These are phyloP conservation scores for Blastosporella zonata DNA, from an alignment of 1,284 basidiomycete species.

Conservation along the genomic window DNA sequence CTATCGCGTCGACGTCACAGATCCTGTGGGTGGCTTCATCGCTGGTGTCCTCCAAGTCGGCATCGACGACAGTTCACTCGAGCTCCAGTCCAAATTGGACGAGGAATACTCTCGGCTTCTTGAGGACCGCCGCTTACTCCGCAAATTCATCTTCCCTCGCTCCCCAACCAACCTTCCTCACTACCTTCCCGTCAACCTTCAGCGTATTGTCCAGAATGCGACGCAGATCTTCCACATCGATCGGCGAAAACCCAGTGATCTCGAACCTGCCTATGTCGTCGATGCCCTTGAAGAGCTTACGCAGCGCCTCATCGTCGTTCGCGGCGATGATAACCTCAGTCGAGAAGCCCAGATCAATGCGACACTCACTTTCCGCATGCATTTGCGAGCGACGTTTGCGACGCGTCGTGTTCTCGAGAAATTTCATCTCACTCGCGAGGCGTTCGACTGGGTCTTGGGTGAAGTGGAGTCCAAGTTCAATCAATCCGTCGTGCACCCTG, in stretches of 20 bases:
- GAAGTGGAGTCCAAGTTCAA: slow-evolving; percentile 97
- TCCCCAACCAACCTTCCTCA: slow-evolving; percentile 71
- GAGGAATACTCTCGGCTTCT: slow-evolving; percentile 81
- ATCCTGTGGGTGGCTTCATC: slow-evolving; percentile 72
- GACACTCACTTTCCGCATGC: slow-evolving; percentile 91
- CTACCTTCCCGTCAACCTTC: slow-evolving; percentile 90
- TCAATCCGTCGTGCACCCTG: slow-evolving; percentile 86
- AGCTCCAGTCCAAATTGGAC: slow-evolving; percentile 88
- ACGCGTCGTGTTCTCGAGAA: slow-evolving; percentile 83
- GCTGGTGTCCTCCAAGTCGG: slow-evolving; percentile 89
- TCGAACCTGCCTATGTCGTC: slow-evolving; percentile 87
- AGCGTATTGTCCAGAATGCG: slow-evolving; percentile 94
- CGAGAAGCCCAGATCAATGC: slow-evolving; percentile 85
- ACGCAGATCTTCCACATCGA: slow-evolving; percentile 98
- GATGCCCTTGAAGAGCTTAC: slow-evolving; percentile 72
- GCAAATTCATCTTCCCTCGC: slow-evolving; percentile 83
- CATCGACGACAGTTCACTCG: slow-evolving; percentile 86
- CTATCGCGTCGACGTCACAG: slow-evolving; percentile 92
- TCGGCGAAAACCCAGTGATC: slow-evolving; percentile 87
- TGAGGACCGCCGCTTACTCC: slow-evolving; percentile 75
- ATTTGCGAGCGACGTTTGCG: slow-evolving; percentile 86
- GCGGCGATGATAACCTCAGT: slow-evolving; percentile 79
- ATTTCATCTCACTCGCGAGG: slow-evolving; percentile 83
- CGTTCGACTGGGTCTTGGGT: slow-evolving; percentile 97
- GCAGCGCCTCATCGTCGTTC: slow-evolving; percentile 78